Evolutionary conservation across 78 protist genomes (phyloP), one percentile per base, ranked within the genome.

Genomic region (Dictyostelium capitatum): DNA sequence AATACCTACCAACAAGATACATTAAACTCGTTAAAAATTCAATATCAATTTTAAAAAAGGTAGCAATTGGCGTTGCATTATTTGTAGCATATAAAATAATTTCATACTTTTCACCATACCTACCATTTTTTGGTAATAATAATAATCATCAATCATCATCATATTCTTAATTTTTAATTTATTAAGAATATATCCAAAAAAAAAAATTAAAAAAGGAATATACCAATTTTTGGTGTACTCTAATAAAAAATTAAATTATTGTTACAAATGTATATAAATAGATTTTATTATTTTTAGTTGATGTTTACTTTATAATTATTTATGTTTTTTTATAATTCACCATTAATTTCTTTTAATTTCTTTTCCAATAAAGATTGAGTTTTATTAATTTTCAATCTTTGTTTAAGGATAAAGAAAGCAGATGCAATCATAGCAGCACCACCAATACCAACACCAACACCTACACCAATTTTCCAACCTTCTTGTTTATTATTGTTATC

Each of bases 381-480:
- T 48, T 75, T 23, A 6, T 50, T 48, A 12, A 75, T n/a, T 41
- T 75, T 75, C 9, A 43, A 12, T 48, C 50, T 43, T 50, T 75
- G 81, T 50, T 6, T 75, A 4, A 53, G 5, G 14, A 75, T 46
- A 23, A 75, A 73, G 80, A 43, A 37, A 73, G 37, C 57, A 7
- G 80, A 25, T 23, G 41, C 62, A 17, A 48, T 23, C 5, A 75
- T 12, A 48, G 47, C 43, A 14, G 64, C 81, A 32, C 56, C 81
- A 50, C 81, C 81, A 25, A 75, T 8, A 46, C 79, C 79, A 5
- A 72, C 79, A 20, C 79, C 79, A 72, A 72, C 20, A 72, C 79
- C 79, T 7, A 72, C 79, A 20, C 79, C 79, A n/a, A 72, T 72
- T 72, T 72, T 72, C 79, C 81, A 75, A 25, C 46, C 50, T 48